Percentiles rank a stretch among this genome's conserved stretches.
Evolutionary conservation across 306 rosid genomes (phyloP).

Genomic region (Vigna mungo): DNA sequence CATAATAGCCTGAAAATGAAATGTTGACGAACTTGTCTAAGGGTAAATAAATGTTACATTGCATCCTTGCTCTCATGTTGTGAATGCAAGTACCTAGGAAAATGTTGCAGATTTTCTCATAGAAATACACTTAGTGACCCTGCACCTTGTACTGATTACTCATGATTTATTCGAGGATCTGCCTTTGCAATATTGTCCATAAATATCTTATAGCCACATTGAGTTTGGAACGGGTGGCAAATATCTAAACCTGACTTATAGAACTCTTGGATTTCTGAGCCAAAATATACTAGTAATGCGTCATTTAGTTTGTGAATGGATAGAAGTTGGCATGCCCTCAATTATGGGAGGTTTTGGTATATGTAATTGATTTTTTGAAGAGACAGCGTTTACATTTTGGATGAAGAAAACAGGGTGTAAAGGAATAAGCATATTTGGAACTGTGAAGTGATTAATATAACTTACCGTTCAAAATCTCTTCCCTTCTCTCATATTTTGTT

Average conservation of each 20-base stretch:
- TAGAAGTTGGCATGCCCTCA: constrained; percentile 22
- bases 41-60: constrained; percentile 26
- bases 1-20: constrained; percentile 3
- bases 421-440: constrained; percentile 10
- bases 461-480: constrained; percentile 7
- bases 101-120: constrained; percentile 6
- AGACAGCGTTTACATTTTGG: not conserved
- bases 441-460: constrained; percentile 30
- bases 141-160: not conserved
- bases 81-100: constrained; percentile 18
- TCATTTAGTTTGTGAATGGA: constrained; percentile 37
- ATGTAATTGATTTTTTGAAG: constrained; percentile 32
- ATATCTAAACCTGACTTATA: constrained; percentile 7
- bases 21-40: constrained; percentile 15
- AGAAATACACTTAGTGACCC: no score
- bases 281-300: not conserved
- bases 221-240: constrained; percentile 11
- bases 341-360: constrained; percentile 17
- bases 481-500: constrained; percentile 4
- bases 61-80: constrained; percentile 25
- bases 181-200: not conserved
- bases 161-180: constrained; percentile 17
- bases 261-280: constrained; percentile 1
- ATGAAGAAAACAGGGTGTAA: constrained; percentile 7
- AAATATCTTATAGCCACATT: no score